Percentiles rank a stretch among this genome's conserved stretches.
Evolutionary conservation across 2,329 filamentous ascomycete genomes (phyloP).

Genomic region (Zasmidium citrigriseum): DNA sequence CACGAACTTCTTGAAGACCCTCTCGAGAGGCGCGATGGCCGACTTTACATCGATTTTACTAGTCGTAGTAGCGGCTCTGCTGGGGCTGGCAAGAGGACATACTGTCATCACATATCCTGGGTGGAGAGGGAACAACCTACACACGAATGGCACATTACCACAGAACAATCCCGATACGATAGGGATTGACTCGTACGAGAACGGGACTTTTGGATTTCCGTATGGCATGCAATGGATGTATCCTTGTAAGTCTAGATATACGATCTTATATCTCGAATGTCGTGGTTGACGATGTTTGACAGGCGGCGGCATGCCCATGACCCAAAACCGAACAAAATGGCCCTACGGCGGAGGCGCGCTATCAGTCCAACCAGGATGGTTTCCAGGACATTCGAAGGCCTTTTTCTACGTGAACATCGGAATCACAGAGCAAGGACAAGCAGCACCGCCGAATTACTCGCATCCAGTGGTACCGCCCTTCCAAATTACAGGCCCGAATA

Average conservation of each 20-base stretch:
- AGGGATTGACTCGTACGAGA: slow-evolving; percentile 42
- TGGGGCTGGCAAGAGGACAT: slow-evolving; percentile 54
- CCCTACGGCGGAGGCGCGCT: slow-evolving; percentile 84
- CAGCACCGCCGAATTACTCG: slow-evolving; percentile 81
- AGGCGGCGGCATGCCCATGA: slow-evolving; percentile 82
- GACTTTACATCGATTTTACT: slow-evolving; percentile 2
- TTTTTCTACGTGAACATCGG: slow-evolving; percentile 91
- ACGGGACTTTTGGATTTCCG: slow-evolving; percentile 45
- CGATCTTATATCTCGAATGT: not conserved
- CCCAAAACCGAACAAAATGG: slow-evolving; percentile 88
- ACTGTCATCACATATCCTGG: slow-evolving; percentile 84
- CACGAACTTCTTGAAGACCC: not conserved
- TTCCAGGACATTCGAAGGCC: slow-evolving; percentile 80
- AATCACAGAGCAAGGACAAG: slow-evolving; percentile 51
- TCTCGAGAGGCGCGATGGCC: slow-evolving; percentile 6
- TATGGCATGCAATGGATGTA: slow-evolving; percentile 96
- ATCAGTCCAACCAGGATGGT: slow-evolving; percentile 92
- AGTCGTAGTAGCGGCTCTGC: slow-evolving; percentile 2
- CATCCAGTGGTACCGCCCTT: slow-evolving; percentile 78
- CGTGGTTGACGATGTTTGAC: not conserved
- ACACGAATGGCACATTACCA: slow-evolving; percentile 64
- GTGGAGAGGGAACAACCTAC: slow-evolving; percentile 83
- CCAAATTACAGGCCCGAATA: slow-evolving; percentile 78
- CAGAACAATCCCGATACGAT: slow-evolving; percentile 43
- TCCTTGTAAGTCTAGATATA: slow-evolving; percentile 69